Conservation (phyloP, 2,329 filamentous ascomycete species). For the Colletotrichum sp. region DNA sequence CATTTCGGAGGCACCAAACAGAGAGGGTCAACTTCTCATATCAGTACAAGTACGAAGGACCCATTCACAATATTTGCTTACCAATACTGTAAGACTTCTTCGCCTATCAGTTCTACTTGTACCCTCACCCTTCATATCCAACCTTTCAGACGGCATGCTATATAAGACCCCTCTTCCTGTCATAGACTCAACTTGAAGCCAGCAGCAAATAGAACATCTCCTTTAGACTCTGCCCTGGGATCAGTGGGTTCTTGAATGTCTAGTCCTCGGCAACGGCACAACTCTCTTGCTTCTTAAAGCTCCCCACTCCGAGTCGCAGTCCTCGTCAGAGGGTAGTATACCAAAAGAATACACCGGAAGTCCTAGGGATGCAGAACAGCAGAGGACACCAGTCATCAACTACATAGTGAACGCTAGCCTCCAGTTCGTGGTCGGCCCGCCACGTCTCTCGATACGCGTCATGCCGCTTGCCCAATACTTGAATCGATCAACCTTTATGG, state of each 20-base stretch:
- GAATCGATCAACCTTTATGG: not conserved
- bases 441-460: no score
- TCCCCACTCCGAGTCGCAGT: not conserved
- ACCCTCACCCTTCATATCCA: not conserved
- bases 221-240: not conserved
- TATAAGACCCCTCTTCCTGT: not conserved
- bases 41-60: no score
- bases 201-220: not conserved
- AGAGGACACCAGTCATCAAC: accelerated
- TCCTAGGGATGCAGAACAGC: accelerated
- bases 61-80: no score
- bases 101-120: no score
- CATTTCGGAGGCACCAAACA: accelerated
- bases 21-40: not conserved
- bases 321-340: not conserved
- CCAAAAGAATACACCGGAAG: accelerated
- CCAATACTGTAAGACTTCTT: not conserved
- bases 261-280: not conserved
- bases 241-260: not conserved
- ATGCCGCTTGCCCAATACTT: not conserved
- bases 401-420: no score
- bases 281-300: not conserved
- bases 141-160: not conserved
- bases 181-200: not conserved
- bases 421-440: no score